These are phyloP conservation scores for Chlamydomonas applanata DNA, from an alignment of 139 green algal genomes.

Conservation along the genomic window DNA sequence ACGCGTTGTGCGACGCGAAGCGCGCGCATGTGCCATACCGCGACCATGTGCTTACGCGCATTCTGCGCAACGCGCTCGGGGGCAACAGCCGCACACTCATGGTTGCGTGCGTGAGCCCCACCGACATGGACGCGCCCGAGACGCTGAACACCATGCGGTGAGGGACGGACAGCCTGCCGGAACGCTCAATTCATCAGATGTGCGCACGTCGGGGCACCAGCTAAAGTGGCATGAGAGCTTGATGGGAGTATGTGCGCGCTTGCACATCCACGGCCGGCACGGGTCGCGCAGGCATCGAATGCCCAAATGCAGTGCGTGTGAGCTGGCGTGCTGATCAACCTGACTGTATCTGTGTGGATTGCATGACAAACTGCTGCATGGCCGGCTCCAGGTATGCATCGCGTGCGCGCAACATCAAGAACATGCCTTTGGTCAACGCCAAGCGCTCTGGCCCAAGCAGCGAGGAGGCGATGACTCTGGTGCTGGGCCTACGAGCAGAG, in stretches of 20 bases:
- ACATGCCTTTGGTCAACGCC: conserved; percentile 7
- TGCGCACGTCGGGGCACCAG: no score
- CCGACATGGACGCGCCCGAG: conserved; percentile 69
- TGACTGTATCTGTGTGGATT: no score
- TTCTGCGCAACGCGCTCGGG: conserved; percentile 44
- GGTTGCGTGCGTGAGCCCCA: conserved; percentile 81
- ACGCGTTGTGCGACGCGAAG: conserved; percentile 12
- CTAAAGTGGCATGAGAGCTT: no score
- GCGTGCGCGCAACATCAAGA: conserved; percentile 2
- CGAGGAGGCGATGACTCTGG: no score
- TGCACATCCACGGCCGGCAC: no score
- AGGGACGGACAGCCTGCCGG: neutral
- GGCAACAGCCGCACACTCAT: conserved; percentile 83
- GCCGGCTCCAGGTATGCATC: conserved; percentile 2
- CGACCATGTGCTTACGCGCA: conserved; percentile 50
- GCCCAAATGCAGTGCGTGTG: neutral
- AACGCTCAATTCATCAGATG: no score
- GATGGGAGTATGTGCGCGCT: no score
- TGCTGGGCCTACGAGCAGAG: neutral
- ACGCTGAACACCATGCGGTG: conserved; percentile 62
- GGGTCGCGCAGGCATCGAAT: no score
- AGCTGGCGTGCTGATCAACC: no score
- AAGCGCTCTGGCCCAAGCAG: neutral
- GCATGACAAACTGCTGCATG: neutral
- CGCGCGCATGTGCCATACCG: conserved; percentile 44